phyloP scores from a whole-genome alignment of 805 yeast genomes.

The Ogataea pini region DNA sequence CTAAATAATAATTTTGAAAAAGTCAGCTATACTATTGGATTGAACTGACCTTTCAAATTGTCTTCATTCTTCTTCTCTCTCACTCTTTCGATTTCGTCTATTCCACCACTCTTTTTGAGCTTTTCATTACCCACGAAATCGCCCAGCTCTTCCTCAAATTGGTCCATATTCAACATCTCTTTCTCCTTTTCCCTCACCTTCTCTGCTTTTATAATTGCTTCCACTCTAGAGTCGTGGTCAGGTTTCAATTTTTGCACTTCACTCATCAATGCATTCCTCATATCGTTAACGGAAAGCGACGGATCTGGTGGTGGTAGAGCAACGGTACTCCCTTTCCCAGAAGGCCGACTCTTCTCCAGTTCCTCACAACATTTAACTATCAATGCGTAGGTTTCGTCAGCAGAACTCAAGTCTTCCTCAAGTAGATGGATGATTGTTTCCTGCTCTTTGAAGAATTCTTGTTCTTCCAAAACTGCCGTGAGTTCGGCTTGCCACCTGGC shows the following conservation, averaged over 20 bases:
- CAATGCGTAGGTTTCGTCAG: slow-evolving; percentile 76
- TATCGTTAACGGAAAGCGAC: slow-evolving; percentile 55
- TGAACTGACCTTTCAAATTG: slow-evolving; percentile 56
- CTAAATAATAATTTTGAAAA: no score
- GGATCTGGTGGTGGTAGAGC: slow-evolving; percentile 49
- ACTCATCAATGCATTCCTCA: slow-evolving; percentile 74
- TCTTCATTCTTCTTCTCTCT: slow-evolving; percentile 70
- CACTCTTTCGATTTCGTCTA: slow-evolving; percentile 77
- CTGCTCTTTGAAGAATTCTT: slow-evolving; percentile 86
- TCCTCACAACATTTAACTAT: slow-evolving; percentile 82
- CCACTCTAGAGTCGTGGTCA: slow-evolving; percentile 79
- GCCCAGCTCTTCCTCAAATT: slow-evolving; percentile 83
- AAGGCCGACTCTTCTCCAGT: slow-evolving; percentile 61
- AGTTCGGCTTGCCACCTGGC: slow-evolving; percentile 89
- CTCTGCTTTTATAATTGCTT: slow-evolving; percentile 89
- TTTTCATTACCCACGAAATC: slow-evolving; percentile 78
- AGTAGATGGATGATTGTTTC: slow-evolving; percentile 82
- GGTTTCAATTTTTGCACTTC: slow-evolving; percentile 83
- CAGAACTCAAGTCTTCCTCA: slow-evolving; percentile 76
- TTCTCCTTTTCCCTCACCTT: slow-evolving; percentile 71
- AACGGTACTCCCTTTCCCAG: slow-evolving; percentile 33
- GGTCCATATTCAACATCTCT: slow-evolving; percentile 53
- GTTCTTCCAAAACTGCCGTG: slow-evolving; percentile 89
- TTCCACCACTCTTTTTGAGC: slow-evolving; percentile 83
- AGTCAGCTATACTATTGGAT: neutral